Percentiles rank a stretch among this genome's conserved stretches.
Conservation (phyloP, 2,329 filamentous ascomycete species). For the Aspergillus uvarum region DNA sequence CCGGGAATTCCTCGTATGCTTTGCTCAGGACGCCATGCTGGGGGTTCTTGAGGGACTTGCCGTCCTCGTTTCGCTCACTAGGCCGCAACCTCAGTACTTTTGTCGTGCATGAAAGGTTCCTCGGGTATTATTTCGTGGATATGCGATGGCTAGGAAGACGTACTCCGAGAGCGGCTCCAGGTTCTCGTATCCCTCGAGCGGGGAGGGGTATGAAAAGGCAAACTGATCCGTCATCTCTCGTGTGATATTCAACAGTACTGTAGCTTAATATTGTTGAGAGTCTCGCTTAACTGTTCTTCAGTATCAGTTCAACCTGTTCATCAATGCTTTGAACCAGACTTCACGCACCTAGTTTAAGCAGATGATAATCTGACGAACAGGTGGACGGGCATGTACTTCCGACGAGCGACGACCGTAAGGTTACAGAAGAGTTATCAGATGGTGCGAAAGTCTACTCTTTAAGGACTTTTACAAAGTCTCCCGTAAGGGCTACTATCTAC, state of each 20-base stretch:
- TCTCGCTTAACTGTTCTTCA: neutral
- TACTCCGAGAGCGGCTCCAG: slow-evolving; percentile 49
- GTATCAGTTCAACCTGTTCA: too few relatives aligned
- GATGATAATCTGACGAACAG: too few relatives aligned
- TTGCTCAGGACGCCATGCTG: slow-evolving; percentile 60
- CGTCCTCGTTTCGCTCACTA: slow-evolving; percentile 65
- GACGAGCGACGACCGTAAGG: too few relatives aligned
- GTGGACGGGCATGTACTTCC: too few relatives aligned
- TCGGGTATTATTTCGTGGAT: neutral
- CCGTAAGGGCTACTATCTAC: neutral
- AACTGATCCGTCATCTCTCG: slow-evolving; percentile 51
- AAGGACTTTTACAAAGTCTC: neutral
- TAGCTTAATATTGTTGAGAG: neutral
- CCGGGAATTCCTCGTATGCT: slow-evolving; percentile 68
- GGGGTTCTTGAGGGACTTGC: slow-evolving; percentile 74
- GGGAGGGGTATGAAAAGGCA: slow-evolving; percentile 56
- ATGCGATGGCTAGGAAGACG: slow-evolving; percentile 15
- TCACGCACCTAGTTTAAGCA: too few relatives aligned
- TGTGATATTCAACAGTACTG: neutral
- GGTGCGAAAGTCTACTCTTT: neutral
- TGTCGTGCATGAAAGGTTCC: neutral
- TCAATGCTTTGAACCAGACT: too few relatives aligned
- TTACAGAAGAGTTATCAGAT: neutral
- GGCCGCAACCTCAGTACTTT: neutral
- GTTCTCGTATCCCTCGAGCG: slow-evolving; percentile 53